These are phyloP conservation scores for Diaporthe sp. DNA, from an alignment of 2,329 filamentous ascomycete species.

Conservation along the genomic window DNA sequence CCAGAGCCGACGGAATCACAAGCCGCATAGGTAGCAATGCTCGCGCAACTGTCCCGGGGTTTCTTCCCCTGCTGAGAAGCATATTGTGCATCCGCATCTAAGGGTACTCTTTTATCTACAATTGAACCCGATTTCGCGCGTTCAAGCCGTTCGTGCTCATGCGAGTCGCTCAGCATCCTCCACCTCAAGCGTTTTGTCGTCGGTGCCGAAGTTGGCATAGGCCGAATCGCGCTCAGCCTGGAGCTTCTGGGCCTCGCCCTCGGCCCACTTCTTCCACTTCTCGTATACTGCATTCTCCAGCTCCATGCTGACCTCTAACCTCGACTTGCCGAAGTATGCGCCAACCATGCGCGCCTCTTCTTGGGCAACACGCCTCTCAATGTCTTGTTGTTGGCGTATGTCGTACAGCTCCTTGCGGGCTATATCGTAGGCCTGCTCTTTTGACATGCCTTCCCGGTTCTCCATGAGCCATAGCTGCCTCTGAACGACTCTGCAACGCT, in stretches of 20 bases:
- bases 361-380: conserved; percentile 83
- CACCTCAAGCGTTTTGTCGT: conserved; percentile 48
- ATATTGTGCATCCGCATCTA: background rate
- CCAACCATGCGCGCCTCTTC: conserved; percentile 91
- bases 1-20: background rate
- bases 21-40: background rate
- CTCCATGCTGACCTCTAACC: conserved; percentile 82
- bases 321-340: conserved; percentile 87
- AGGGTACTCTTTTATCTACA: background rate
- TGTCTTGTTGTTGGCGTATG: conserved; percentile 84
- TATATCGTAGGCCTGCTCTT: conserved; percentile 83
- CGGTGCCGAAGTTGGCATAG: conserved; percentile 59
- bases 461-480: conserved; percentile 90
- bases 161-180: conserved; percentile 37
- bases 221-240: conserved; percentile 58
- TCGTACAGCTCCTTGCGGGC: conserved; percentile 93
- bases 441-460: conserved; percentile 67
- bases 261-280: conserved; percentile 87
- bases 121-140: background rate
- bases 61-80: background rate
- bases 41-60: background rate
- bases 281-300: conserved; percentile 87
- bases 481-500: conserved; percentile 82
- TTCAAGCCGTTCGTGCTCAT: background rate
- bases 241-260: conserved; percentile 58